phyloP scores from a whole-genome alignment of 2,329 filamentous ascomycete species.

The Beauveria rudraprayagi region DNA sequence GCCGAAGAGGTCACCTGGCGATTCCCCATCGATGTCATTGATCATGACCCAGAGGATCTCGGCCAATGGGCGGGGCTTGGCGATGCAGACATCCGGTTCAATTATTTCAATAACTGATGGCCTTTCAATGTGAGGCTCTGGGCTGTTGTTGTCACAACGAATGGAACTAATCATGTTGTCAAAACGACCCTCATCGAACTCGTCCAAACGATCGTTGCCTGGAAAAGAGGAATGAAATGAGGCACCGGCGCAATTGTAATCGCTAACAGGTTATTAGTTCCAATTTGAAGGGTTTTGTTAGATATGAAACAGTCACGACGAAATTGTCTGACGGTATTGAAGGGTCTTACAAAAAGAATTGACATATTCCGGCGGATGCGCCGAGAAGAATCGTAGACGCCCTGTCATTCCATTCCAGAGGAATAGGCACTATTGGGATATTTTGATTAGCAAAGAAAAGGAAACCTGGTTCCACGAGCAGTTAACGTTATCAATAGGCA shows the following conservation, averaged over 20 bases:
- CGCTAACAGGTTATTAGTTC: not conserved
- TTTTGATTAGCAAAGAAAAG: not conserved
- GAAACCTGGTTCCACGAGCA: not conserved
- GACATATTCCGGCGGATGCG: not conserved
- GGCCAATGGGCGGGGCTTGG: not conserved
- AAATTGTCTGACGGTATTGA: not conserved
- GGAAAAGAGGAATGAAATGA: not conserved
- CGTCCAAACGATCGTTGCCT: not conserved
- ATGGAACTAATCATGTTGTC: not conserved
- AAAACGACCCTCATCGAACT: not conserved
- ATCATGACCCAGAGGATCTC: conserved; percentile 8
- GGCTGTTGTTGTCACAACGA: not conserved
- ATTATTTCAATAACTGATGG: not conserved
- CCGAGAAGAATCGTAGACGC: not conserved
- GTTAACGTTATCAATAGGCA: not conserved
- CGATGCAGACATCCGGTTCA: not conserved
- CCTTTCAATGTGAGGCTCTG: not conserved
- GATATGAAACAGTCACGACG: not conserved
- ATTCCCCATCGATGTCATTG: conserved; percentile 9
- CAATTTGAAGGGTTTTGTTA: not conserved
- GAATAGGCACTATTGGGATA: not conserved
- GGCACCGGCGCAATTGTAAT: not conserved
- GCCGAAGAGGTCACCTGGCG: conserved; percentile 8
- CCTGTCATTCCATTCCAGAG: not conserved
- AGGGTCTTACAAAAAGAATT: not conserved